Percentiles rank a stretch among this genome's conserved stretches.
Conservation (phyloP, 768 basidiomycete species). For the Mycena galericulata region DNA sequence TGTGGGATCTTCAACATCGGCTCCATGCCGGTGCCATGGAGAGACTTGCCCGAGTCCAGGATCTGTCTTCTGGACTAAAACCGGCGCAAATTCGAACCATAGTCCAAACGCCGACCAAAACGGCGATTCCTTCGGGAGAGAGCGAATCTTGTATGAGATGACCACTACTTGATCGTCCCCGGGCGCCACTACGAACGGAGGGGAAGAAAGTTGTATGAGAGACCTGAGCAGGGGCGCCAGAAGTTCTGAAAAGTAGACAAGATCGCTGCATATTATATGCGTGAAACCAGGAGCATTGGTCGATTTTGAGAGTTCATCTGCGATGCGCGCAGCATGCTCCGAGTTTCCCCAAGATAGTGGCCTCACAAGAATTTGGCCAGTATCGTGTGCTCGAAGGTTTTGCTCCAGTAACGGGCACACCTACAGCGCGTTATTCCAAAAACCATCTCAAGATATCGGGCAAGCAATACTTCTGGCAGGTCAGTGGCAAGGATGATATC, state of each 20-base stretch:
- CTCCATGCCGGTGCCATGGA: constrained; percentile 58
- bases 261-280: constrained; percentile 86
- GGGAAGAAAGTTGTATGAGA: constrained; percentile 77
- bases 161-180: constrained; percentile 60
- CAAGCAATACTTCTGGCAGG: constrained; percentile 72
- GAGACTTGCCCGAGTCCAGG: constrained; percentile 1
- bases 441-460: background rate
- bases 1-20: constrained; percentile 54
- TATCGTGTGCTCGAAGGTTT: constrained; percentile 44
- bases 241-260: constrained; percentile 90
- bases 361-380: constrained; percentile 53
- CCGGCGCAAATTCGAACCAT: constrained; percentile 77
- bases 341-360: constrained; percentile 80
- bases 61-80: constrained; percentile 51
- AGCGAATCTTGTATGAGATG: constrained; percentile 84
- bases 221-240: constrained; percentile 82
- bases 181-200: constrained; percentile 48
- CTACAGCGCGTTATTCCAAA: constrained; percentile 39
- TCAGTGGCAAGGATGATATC: constrained; percentile 76
- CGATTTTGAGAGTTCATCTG: constrained; percentile 48
- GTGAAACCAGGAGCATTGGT: constrained; percentile 49
- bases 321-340: constrained; percentile 55
- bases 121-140: constrained; percentile 73
- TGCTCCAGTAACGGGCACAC: constrained; percentile 60
- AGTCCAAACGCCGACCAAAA: constrained; percentile 88